These are phyloP conservation scores for Hemerocallis citrina DNA, from an alignment of 106 monocot genomes.

Conservation along the genomic window DNA sequence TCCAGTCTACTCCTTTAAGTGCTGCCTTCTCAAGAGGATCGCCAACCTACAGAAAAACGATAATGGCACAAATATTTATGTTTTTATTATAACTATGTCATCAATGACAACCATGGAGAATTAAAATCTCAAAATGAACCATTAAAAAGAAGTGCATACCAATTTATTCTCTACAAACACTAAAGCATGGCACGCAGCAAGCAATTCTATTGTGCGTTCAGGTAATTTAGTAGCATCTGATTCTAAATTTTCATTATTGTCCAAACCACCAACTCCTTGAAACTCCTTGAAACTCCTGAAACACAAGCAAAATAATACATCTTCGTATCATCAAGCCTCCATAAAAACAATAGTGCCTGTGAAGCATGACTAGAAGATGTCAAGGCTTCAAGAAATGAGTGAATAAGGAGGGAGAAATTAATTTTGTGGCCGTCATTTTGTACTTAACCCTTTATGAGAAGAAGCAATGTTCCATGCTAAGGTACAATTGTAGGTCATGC, in stretches of 20 bases:
- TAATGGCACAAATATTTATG: neutral
- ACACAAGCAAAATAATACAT: neutral
- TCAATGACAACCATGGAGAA: neutral
- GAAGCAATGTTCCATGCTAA: neutral
- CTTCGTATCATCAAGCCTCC: neutral
- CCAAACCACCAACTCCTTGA: constrained; percentile 65
- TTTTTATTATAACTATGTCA: neutral
- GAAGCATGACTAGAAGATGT: too few relatives aligned
- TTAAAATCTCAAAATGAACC: too few relatives aligned
- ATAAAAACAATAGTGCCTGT: too few relatives aligned
- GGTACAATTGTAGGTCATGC: neutral
- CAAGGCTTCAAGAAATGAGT: too few relatives aligned
- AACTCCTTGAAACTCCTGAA: constrained; percentile 98
- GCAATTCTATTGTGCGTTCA: constrained; percentile 50
- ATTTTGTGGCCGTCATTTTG: too few relatives aligned
- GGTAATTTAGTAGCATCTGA: constrained; percentile 74
- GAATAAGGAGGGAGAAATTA: too few relatives aligned
- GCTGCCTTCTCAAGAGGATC: constrained; percentile 99
- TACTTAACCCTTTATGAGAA: too few relatives aligned
- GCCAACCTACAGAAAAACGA: constrained; percentile 54
- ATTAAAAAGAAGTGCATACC: constrained; percentile 31
- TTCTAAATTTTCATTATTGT: constrained; percentile 50
- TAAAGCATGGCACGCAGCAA: constrained; percentile 92
- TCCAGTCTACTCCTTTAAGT: constrained; percentile 96
- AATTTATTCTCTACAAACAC: constrained; percentile 99